phyloP scores from a whole-genome alignment of 2,329 filamentous ascomycete species.

The Ascochyta viciae-villosae region DNA sequence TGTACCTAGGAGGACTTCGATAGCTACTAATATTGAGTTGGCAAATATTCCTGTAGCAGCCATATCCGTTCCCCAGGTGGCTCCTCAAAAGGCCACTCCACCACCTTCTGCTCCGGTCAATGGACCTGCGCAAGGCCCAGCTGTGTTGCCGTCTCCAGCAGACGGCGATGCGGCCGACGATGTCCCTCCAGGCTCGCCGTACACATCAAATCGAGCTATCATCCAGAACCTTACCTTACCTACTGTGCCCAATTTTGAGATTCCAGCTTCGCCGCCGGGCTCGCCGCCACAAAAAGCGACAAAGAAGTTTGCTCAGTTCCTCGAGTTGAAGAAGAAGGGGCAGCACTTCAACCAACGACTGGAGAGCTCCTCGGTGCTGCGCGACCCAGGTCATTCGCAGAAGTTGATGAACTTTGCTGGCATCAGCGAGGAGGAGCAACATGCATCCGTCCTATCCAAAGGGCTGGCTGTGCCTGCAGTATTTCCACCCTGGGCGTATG shows the following conservation, averaged over 20 bases:
- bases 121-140: conserved; percentile 40
- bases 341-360: conserved; percentile 81
- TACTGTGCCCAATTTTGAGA: conserved; percentile 72
- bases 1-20: conserved; percentile 42
- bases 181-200: conserved; percentile 63
- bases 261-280: conserved; percentile 75
- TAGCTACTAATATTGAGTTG: conserved; percentile 57
- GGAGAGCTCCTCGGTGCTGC: conserved; percentile 69
- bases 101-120: conserved; percentile 23
- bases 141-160: conserved; percentile 27
- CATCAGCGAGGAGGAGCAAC: conserved; percentile 65
- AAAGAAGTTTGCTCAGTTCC: conserved; percentile 75
- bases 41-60: conserved; percentile 28
- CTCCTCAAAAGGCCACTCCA: conserved; percentile 15
- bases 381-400: conserved; percentile 75
- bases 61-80: conserved; percentile 19
- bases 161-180: conserved; percentile 23
- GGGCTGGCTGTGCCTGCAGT: conserved; percentile 48
- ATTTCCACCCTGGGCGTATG: conserved; percentile 54
- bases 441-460: conserved; percentile 64
- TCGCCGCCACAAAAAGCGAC: conserved; percentile 57
- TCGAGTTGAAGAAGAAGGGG: conserved; percentile 77
- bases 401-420: conserved; percentile 76
- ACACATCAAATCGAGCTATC: conserved; percentile 68
- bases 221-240: conserved; percentile 78